Conservation (phyloP, 2,329 filamentous ascomycete species). For the Herpotrichia juniperi region DNA sequence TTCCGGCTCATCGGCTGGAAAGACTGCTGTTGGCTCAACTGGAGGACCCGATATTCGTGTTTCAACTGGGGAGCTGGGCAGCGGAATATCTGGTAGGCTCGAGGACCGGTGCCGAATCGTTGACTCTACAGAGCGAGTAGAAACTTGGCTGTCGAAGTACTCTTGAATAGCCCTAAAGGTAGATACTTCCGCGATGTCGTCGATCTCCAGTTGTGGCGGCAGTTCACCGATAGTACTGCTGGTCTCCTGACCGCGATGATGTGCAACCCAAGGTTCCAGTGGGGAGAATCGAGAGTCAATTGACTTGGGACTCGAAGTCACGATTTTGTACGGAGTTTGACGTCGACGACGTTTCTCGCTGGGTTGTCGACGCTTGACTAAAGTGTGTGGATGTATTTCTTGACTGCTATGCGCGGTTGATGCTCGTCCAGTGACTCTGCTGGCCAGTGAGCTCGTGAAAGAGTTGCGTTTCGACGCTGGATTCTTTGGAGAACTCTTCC, state of each 20-base stretch:
- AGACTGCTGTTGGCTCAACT: conserved; percentile 18
- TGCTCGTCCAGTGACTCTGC: not conserved
- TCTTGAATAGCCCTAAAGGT: conserved; percentile 36
- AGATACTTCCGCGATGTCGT: conserved; percentile 25
- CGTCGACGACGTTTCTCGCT: conserved; percentile 31
- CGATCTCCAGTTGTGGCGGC: conserved; percentile 29
- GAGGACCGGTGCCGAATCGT: conserved; percentile 16
- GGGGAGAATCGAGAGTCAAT: conserved; percentile 24
- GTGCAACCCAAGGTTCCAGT: conserved; percentile 33
- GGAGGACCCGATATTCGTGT: conserved; percentile 1
- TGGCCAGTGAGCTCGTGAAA: not conserved
- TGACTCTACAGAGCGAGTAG: conserved; percentile 15
- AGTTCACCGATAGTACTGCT: conserved; percentile 24
- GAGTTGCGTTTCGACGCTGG: conserved; percentile 7
- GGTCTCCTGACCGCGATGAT: conserved; percentile 27
- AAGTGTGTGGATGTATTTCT: conserved; percentile 14
- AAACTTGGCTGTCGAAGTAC: conserved; percentile 34
- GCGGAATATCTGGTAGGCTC: conserved; percentile 16
- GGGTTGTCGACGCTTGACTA: conserved; percentile 8
- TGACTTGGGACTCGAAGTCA: conserved; percentile 8
- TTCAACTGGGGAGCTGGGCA: conserved; percentile 17
- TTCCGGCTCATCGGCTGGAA: conserved; percentile 22
- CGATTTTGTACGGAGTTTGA: conserved; percentile 32
- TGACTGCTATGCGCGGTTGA: conserved; percentile 10
- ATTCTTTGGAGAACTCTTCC: not conserved